Base-by-base conservation (phyloP, 2,329 filamentous ascomycete species). In the Kalmusia sp. region DNA sequence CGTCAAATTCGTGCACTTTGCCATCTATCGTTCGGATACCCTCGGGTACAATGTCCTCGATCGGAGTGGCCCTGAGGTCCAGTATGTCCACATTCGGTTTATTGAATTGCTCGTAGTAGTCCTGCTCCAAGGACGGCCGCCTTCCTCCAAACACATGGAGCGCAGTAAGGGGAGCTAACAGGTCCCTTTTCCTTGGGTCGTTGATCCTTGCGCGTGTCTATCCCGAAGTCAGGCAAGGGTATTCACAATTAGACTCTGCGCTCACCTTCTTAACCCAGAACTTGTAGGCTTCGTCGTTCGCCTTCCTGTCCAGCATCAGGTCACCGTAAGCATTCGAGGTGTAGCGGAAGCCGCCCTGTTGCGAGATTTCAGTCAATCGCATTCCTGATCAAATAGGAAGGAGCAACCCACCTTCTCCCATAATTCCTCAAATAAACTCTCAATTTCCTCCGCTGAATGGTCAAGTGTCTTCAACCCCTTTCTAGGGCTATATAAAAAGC, bases 401-500 rank as follows among this genome's bases (percentile, higher is more conserved):
- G 12, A 6, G 19, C 12, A n/a, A 63, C 9, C 57, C 54, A 41
- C 66, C 64, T 67, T 59, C 25, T 71, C 58, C 72, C 73, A 77
- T 2, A 78, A 59, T 22, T 67, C 60, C 35, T 75, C 57, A 52
- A 67, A 76, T 54, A 76, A 72, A 31, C 55, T 61, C 50, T 76
- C 68, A 3, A 74, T 65, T 54, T 76, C 70, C 52, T 76, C 69
- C 4, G 64, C 58, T 1, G 54, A 57, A 51, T 76, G 71, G 41
- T 76, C 72, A 30, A 75, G 82, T 0, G 82, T 84, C 38, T 79
- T 78, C 49, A 52, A 19, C 22, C 43, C 49, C n/a, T 33, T 79
- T 79, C 63, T 84, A 77, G 77, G 80, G 58, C 81, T 79, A 55
- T 83, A 87, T 3, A 76, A 65, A 65, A 88, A 85, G 1, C 85